Evolutionary conservation across 805 yeast genomes (phyloP).

Genomic region (Saccharomycopsis babjevae): DNA sequence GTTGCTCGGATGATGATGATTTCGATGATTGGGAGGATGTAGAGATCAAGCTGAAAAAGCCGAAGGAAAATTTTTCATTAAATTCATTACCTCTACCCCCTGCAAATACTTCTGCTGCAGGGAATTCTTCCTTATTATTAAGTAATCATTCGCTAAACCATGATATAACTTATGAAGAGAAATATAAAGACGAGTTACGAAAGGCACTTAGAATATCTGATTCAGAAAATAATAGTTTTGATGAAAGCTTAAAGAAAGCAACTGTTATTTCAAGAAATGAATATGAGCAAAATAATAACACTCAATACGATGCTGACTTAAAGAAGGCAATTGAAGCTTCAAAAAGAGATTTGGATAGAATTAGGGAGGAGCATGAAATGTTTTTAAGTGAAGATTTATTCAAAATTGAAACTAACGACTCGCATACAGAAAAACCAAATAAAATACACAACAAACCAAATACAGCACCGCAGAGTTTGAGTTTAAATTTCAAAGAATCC

Average conservation of each 20-base stretch:
- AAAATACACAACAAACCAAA: not conserved
- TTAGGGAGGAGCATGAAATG: constrained; percentile 17
- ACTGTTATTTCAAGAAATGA: constrained; percentile 18
- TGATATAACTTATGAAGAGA: constrained; percentile 24
- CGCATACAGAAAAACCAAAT: not conserved
- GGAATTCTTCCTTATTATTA: not conserved
- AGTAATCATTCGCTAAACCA: constrained; percentile 18
- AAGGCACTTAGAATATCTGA: constrained; percentile 40
- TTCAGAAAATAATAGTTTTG: constrained; percentile 23
- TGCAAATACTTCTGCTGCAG: not conserved
- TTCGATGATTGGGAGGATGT: constrained; percentile 67
- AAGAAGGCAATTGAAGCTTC: constrained; percentile 39
- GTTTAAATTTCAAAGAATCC: constrained; percentile 14
- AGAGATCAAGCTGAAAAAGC: constrained; percentile 25
- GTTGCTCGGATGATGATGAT: constrained; percentile 24
- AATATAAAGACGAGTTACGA: constrained; percentile 22
- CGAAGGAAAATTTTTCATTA: constrained; percentile 31
- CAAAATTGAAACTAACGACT: constrained; percentile 2
- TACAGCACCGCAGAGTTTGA: not conserved
- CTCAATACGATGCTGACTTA: constrained; percentile 20
- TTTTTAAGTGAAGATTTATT: constrained; percentile 16
- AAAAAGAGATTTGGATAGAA: constrained; percentile 31
- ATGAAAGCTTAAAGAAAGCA: constrained; percentile 5
- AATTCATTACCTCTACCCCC: constrained; percentile 32
- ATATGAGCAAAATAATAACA: constrained; percentile 25